These are phyloP conservation scores for Danielia oregonensis DNA, from an alignment of 805 yeast species.

Conservation along the genomic window DNA sequence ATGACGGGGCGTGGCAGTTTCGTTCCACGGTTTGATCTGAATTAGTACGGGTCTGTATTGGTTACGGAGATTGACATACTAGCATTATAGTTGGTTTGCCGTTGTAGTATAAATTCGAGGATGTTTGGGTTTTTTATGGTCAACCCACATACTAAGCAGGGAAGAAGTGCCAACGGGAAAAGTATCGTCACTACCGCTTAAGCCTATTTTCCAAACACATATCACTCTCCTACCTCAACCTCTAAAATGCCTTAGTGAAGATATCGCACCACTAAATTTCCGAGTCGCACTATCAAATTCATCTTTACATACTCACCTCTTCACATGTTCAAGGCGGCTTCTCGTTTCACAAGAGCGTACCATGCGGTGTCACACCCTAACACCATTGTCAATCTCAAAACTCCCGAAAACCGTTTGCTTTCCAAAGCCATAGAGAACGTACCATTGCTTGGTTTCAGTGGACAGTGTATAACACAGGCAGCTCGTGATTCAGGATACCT, in stretches of 20 bases:
- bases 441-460: slow-evolving; percentile 51
- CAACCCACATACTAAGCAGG: too few species aligned
- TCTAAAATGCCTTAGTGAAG: too few species aligned
- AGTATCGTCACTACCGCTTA: too few species aligned
- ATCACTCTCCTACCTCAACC: too few species aligned
- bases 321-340: slow-evolving; percentile 6
- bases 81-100: too few species aligned
- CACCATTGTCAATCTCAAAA: slow-evolving; percentile 24
- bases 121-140: too few species aligned
- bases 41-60: slow-evolving; percentile 5
- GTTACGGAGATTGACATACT: slow-evolving; percentile 3
- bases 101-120: too few species aligned
- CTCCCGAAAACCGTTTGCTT: slow-evolving; percentile 41
- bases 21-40: slow-evolving; percentile 48
- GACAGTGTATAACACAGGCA: slow-evolving; percentile 45
- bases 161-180: too few species aligned
- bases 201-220: too few species aligned
- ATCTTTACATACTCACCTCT: background rate
- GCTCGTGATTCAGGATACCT: slow-evolving; percentile 47
- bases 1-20: slow-evolving; percentile 49
- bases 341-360: slow-evolving; percentile 18
- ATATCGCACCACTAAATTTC: too few species aligned
- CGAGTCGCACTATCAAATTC: too few species aligned
- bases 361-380: slow-evolving; percentile 38
- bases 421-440: slow-evolving; percentile 37